These are phyloP conservation scores for Talaromyces rugulosus DNA, from an alignment of 2,329 filamentous ascomycete genomes.

Conservation along the genomic window DNA sequence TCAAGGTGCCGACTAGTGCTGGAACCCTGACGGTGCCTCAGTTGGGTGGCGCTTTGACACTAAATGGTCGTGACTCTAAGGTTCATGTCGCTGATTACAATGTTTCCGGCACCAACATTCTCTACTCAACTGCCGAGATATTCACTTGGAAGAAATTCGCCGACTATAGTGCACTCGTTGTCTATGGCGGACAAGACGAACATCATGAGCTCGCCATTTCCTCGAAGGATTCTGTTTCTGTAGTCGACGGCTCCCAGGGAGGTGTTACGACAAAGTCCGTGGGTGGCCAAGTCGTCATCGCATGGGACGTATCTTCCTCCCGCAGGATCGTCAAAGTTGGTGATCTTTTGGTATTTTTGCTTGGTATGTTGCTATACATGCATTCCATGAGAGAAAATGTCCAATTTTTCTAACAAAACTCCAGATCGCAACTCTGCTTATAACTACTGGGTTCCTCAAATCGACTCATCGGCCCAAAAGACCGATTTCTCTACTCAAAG, in stretches of 20 bases:
- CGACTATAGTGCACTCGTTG: constrained; percentile 46
- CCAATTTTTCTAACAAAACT: not conserved
- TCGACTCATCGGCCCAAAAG: constrained; percentile 23
- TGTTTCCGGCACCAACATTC: constrained; percentile 34
- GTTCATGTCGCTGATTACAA: constrained; percentile 41
- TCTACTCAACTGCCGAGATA: constrained; percentile 43
- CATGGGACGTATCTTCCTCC: constrained; percentile 54
- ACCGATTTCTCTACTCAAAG: constrained; percentile 22
- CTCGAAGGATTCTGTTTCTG: constrained; percentile 20
- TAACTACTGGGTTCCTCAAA: constrained; percentile 42
- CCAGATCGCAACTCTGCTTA: constrained; percentile 50
- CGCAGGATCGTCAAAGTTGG: constrained; percentile 36
- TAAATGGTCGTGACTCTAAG: constrained; percentile 43
- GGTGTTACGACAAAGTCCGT: constrained; percentile 27
- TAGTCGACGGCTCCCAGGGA: constrained; percentile 31
- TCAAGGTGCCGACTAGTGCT: constrained; percentile 50
- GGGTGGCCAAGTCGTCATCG: constrained; percentile 27
- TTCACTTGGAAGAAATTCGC: constrained; percentile 56
- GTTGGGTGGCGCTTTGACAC: constrained; percentile 32
- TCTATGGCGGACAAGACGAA: constrained; percentile 38
- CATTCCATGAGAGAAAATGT: not conserved
- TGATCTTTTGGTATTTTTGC: constrained; percentile 52
- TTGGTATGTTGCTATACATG: constrained; percentile 34
- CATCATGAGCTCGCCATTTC: constrained; percentile 39
- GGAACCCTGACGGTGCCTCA: constrained; percentile 39